A percentile compares a stretch with the other conserved stretches of the same genome.
Conservation (phyloP, 2,329 filamentous ascomycete genomes). For the Aureobasidium lini region DNA sequence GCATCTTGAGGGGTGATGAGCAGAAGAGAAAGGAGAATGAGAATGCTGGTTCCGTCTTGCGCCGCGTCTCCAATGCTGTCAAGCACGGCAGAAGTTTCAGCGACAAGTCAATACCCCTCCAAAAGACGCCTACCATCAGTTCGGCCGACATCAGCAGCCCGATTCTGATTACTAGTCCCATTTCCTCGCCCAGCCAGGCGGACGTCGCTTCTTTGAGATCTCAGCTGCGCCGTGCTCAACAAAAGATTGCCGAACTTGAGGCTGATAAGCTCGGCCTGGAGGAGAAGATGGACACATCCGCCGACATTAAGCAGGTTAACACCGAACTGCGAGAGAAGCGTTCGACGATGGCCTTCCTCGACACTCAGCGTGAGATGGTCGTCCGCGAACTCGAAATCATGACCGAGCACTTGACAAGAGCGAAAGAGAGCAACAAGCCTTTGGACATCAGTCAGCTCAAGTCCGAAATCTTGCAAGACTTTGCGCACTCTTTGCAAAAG, state of each 20-base stretch:
- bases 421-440: constrained; percentile 73
- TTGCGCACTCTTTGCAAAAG: constrained; percentile 54
- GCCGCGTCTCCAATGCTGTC: constrained; percentile 86
- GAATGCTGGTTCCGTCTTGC: constrained; percentile 60
- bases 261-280: constrained; percentile 58
- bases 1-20: constrained; percentile 74
- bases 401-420: constrained; percentile 77
- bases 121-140: constrained; percentile 13
- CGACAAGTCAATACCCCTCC: constrained; percentile 32
- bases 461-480: constrained; percentile 54
- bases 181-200: constrained; percentile 44
- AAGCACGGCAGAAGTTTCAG: constrained; percentile 88
- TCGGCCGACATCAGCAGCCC: constrained; percentile 23
- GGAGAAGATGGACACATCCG: constrained; percentile 49
- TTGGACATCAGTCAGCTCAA: constrained; percentile 69
- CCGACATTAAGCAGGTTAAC: constrained; percentile 67
- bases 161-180: constrained; percentile 63
- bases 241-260: constrained; percentile 79
- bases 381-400: constrained; percentile 85
- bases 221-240: constrained; percentile 73
- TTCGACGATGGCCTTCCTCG: constrained; percentile 88
- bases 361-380: constrained; percentile 92
- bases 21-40: constrained; percentile 32
- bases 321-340: constrained; percentile 86
- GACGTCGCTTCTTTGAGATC: constrained; percentile 48